These are phyloP conservation scores for Pterocarpus santalinus DNA, from an alignment of 306 rosid species.

Conservation along the genomic window DNA sequence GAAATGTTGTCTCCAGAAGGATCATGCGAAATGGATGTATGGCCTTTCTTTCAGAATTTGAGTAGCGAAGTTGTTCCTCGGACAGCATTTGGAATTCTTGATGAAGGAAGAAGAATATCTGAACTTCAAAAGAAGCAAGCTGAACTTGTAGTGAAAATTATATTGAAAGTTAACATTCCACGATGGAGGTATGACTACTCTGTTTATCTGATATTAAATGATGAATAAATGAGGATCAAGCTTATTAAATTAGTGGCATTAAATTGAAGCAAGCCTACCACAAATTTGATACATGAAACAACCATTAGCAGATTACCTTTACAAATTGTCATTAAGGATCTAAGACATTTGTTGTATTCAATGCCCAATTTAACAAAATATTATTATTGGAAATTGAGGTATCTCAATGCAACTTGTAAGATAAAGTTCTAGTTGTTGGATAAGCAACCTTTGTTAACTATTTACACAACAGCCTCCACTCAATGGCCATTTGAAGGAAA, in stretches of 20 bases:
- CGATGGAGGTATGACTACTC: constrained; percentile 46
- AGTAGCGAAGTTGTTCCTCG: background rate
- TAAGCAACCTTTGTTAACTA: background rate
- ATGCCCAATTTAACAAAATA: background rate
- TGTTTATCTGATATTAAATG: background rate
- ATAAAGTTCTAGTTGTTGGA: background rate
- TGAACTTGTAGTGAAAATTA: background rate
- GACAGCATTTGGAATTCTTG: background rate
- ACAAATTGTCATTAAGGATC: background rate
- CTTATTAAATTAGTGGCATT: background rate
- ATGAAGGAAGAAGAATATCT: constrained; percentile 54
- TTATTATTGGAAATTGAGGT: background rate
- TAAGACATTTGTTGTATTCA: background rate
- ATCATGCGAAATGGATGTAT: constrained; percentile 25
- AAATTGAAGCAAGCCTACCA: background rate
- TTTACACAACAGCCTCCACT: background rate
- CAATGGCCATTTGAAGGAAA: background rate
- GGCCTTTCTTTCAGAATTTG: background rate
- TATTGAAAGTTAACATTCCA: constrained; percentile 2
- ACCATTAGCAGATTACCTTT: background rate
- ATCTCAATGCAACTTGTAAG: background rate
- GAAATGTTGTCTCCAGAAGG: constrained; percentile 32
- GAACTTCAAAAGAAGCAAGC: constrained; percentile 40
- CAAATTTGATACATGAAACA: background rate
- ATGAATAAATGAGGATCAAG: background rate